Percentiles rank a stretch among this genome's conserved stretches.
Evolutionary conservation across 2,329 filamentous ascomycete species (phyloP).

Genomic region (Phialophora chinensis): DNA sequence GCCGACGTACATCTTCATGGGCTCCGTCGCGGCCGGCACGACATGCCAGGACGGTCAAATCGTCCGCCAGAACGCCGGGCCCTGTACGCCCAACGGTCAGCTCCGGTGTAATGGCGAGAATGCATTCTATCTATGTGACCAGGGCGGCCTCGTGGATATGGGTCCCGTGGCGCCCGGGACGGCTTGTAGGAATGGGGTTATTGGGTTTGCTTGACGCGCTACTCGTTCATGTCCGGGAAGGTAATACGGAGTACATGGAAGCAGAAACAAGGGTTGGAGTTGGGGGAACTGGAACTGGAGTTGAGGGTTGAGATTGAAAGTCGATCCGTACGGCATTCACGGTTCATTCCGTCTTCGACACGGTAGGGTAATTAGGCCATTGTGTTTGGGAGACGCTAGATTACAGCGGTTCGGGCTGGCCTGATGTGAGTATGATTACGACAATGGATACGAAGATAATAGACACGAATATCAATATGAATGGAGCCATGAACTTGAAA

Average conservation of each 20-base stretch:
- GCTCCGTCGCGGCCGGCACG: slow-evolving; percentile 36
- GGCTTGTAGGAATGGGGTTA: slow-evolving; percentile 38
- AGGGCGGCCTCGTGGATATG: slow-evolving; percentile 44
- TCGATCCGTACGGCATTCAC: too few species aligned
- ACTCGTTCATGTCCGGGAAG: background rate
- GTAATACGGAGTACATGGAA: background rate
- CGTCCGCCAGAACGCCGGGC: slow-evolving; percentile 32
- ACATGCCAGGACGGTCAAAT: slow-evolving; percentile 35
- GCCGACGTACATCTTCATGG: slow-evolving; percentile 35
- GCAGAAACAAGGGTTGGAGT: background rate
- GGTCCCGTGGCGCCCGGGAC: slow-evolving; percentile 48
- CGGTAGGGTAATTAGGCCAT: too few species aligned
- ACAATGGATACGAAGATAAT: too few species aligned
- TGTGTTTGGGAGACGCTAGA: too few species aligned
- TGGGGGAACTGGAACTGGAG: background rate
- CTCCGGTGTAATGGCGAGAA: slow-evolving; percentile 31
- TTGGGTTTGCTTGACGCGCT: slow-evolving; percentile 4
- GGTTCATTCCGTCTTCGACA: too few species aligned
- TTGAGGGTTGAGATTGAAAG: too few species aligned
- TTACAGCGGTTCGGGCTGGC: too few species aligned
- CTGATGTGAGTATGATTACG: too few species aligned
- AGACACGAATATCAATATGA: too few species aligned
- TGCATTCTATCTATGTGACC: slow-evolving; percentile 36
- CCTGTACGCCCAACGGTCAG: slow-evolving; percentile 31
- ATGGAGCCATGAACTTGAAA: too few species aligned